These are phyloP conservation scores for Paraurostyla sp. DNA, from an alignment of 73 alveolate genomes.

Conservation along the genomic window DNA sequence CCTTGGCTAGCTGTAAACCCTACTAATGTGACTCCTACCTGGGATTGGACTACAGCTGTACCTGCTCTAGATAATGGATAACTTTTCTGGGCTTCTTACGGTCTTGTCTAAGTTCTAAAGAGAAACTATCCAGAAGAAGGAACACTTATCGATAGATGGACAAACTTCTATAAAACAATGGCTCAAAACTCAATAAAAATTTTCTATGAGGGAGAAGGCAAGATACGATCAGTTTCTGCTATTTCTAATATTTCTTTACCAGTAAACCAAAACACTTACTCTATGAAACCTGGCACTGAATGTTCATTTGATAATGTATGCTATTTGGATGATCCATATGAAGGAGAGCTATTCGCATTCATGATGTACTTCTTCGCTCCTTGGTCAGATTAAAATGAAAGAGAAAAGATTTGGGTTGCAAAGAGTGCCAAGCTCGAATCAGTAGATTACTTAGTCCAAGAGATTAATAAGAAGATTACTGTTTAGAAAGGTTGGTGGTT, in stretches of 20 bases:
- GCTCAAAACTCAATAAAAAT: constrained; percentile 66
- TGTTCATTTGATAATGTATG: constrained; percentile 47
- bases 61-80: constrained; percentile 68
- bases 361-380: constrained; percentile 74
- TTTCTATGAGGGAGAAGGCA: constrained; percentile 66
- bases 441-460: constrained; percentile 54
- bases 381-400: constrained; percentile 14
- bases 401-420: constrained; percentile 63
- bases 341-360: constrained; percentile 61
- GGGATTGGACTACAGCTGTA: constrained; percentile 78
- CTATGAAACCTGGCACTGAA: constrained; percentile 26
- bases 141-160: constrained; percentile 56
- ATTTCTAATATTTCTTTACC: constrained; percentile 44
- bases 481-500: constrained; percentile 77
- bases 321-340: constrained; percentile 77
- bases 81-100: constrained; percentile 75
- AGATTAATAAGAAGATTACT: constrained; percentile 40
- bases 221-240: constrained; percentile 50
- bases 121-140: constrained; percentile 41
- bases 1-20: constrained; percentile 63
- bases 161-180: constrained; percentile 60
- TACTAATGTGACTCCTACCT: constrained; percentile 65
- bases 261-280: constrained; percentile 55
- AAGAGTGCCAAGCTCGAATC: constrained; percentile 56
- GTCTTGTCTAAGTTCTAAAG: constrained; percentile 47